Evolutionary conservation across 2,329 filamentous ascomycete species (phyloP).

Genomic region (Hypoxylon sp.): DNA sequence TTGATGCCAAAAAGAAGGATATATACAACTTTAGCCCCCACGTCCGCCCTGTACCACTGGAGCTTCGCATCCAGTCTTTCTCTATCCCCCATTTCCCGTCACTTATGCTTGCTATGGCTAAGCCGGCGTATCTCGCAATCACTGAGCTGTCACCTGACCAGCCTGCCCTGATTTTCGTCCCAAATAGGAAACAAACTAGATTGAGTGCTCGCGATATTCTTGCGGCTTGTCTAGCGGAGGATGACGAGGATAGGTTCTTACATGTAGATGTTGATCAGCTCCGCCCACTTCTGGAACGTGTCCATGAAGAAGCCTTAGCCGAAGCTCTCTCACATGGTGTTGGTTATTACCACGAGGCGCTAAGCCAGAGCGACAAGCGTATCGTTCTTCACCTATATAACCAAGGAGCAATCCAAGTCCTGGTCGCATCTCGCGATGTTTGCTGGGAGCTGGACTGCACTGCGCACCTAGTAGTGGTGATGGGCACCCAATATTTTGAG

Average conservation of each 20-base stretch:
- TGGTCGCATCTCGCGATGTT: conserved; percentile 83
- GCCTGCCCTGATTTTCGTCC: conserved; percentile 91
- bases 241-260: conserved; percentile 94
- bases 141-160: conserved; percentile 90
- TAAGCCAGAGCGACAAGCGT: conserved; percentile 89
- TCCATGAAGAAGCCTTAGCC: conserved; percentile 88
- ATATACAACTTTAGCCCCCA: conserved; percentile 99
- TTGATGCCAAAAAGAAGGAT: conserved; percentile 96
- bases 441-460: conserved; percentile 95
- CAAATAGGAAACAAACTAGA: conserved; percentile 92
- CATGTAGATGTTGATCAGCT: conserved; percentile 88
- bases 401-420: conserved; percentile 89
- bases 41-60: conserved; percentile 87
- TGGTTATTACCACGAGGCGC: conserved; percentile 96
- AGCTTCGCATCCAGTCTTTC: conserved; percentile 96
- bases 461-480: conserved; percentile 92
- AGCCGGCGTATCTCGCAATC: conserved; percentile 91
- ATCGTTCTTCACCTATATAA: conserved; percentile 95
- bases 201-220: conserved; percentile 89
- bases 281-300: conserved; percentile 81
- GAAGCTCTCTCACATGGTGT: conserved; percentile 94
- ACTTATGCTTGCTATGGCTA: conserved; percentile 98
- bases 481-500: conserved; percentile 98
- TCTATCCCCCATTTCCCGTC: conserved; percentile 97
- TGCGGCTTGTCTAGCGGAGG: conserved; percentile 87